Conservation (phyloP, 2,329 filamentous ascomycete genomes). For the Setomelanomma holmii region DNA sequence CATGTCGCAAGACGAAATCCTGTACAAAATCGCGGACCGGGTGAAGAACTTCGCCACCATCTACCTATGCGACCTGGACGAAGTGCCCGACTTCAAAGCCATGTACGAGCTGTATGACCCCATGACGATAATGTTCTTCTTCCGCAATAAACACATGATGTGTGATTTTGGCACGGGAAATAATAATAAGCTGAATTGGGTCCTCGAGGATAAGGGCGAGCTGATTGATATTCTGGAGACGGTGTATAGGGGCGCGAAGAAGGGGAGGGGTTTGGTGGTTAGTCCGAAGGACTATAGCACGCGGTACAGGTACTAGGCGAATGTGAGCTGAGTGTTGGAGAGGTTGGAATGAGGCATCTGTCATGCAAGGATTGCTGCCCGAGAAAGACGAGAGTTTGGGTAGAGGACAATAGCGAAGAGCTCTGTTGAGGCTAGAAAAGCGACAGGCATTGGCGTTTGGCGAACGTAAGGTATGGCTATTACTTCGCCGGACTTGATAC, state of each 20-base stretch:
- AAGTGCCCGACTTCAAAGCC: slow-evolving; percentile 72
- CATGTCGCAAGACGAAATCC: slow-evolving; percentile 87
- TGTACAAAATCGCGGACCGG: slow-evolving; percentile 90
- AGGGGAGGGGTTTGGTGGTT: slow-evolving; percentile 93
- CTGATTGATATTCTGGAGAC: slow-evolving; percentile 98
- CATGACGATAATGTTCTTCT: slow-evolving; percentile 97
- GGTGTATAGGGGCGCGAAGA: slow-evolving; percentile 97
- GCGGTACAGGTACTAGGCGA: slow-evolving; percentile 68
- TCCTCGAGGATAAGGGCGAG: slow-evolving; percentile 97
- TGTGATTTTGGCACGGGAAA: slow-evolving; percentile 95
- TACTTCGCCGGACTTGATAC: too few species aligned
- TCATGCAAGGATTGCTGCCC: too few species aligned
- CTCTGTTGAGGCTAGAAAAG: too few species aligned
- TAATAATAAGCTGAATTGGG: slow-evolving; percentile 98
- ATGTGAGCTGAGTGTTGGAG: neutral
- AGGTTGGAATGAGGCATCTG: neutral
- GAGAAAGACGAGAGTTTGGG: too few species aligned
- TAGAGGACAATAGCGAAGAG: too few species aligned
- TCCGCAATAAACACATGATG: slow-evolving; percentile 99
- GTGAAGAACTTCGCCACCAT: slow-evolving; percentile 90
- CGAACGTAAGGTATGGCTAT: neutral
- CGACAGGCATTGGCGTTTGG: neutral
- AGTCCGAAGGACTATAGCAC: slow-evolving; percentile 86
- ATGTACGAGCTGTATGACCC: slow-evolving; percentile 95
- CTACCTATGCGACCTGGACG: slow-evolving; percentile 86